Base-by-base conservation (phyloP, 352 stramenopile genomes). In the Pythium vanterpoolii region DNA sequence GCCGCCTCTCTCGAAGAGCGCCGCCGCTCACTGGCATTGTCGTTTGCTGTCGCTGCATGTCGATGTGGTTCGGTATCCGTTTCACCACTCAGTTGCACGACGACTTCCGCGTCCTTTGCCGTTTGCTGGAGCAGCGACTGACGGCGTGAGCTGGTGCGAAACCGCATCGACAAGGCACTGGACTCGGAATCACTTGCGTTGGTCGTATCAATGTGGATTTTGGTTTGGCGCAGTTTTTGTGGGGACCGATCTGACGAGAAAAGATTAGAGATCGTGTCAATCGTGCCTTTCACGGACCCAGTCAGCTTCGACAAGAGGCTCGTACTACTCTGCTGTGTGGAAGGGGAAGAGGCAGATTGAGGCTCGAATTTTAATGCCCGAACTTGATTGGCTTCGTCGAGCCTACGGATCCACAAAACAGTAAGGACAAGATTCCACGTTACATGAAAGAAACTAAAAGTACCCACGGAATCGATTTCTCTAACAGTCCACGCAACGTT, bases 401-500 rank as follows among this genome's bases (percentile, higher is more conserved):
- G 10, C 13, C 53, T 63, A 28, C 19, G 23, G n/a, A 44, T 10
- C 38, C 38, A 44, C 8, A 23, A 44, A 6, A 3, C 38, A 3
- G n/a, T 44, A 18, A 19, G 5, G 16, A 19, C 23, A 18, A 44
- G 33, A 19, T 23, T 19, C 38, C 38, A 44, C 38, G 11, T 9
- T 26, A 3, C 19, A 21, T 11, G 23, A 36, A 9, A 19, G 10
- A 13, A 45, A n/a, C n/a, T n/a, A n/a, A n/a, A 28, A 33, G n/a
- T n/a, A 51, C 78, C 54, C 67, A 89, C 82, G 63, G 52, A 46
- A 89, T 64, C 4, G 64, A 48, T 19, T 71, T 58, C 4, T 62
- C 40, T 26, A 86, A 68, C 21, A 88, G 52, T 5, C 46, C 28
- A 18, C 51, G 48, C 21, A 91, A 50, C 8, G 2, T 74, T 6